Evolutionary conservation across 2,329 filamentous ascomycete species (phyloP), one percentile per base, ranked within the genome.

Genomic region (Scedosporium minutisporum): DNA sequence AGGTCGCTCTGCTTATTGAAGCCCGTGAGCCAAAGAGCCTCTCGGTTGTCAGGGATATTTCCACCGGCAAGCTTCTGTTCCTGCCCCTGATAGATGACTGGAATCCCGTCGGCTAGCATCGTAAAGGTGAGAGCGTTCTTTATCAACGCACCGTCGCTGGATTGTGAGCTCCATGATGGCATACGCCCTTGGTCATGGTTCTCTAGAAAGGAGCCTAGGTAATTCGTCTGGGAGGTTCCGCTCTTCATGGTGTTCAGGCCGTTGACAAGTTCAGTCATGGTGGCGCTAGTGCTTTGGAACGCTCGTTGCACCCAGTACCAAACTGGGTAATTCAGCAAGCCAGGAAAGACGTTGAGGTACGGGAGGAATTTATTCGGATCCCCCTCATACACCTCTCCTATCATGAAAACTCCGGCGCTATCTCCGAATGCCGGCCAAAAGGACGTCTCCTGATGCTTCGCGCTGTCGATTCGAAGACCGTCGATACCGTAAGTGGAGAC

Each of bases 401-500:
- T 85, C 0, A 84, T 87, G 71, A 89, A 80, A 5, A 81, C 79
- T 64, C 83, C 80, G 65, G 83, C 80, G 0, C 82, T 83, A 65
- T 87, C 81, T 2, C 79, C 80, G 63, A 85, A 81, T 0, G 73
- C 74, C 1, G 79, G 78, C 64, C 64, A 65, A 48, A 65, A 65
- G 0, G 76, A 76, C 66, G 89, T 89, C 67, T 81, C 85, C 66
- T 87, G 85, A 67, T 86, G 80, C 69, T 88, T 88, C 69, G 88
- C 85, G 12, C 86, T 84, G 67, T 89, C 86, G 74, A 89, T 82
- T 16, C 86, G 80, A 73, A 89, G 89, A 0, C 87, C 87, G 61
- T 86, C 81, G 0, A 88, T 83, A 1, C 88, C 88, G 25, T 82
- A 82, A 63, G 88, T 77, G 1, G 91, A 79, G 88, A 89, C 93